Evolutionary conservation across 140 eudicot genomes (phyloP).

Genomic region (Erigeron philadelphicus): DNA sequence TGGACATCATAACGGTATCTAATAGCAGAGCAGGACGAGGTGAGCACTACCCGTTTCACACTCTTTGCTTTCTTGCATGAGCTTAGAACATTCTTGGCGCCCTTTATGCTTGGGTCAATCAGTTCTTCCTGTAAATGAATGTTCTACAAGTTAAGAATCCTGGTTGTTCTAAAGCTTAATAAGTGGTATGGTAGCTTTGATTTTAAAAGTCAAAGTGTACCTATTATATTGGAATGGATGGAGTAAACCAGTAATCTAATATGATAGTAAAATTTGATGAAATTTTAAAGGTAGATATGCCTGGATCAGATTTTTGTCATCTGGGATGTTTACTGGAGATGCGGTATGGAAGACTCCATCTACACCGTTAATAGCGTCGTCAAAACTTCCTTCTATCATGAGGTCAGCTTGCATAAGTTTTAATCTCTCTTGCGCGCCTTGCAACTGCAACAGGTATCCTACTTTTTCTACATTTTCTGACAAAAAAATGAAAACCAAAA

Average conservation of each 20-base stretch:
- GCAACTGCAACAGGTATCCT: conserved; percentile 60
- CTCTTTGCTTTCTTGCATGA: conserved; percentile 78
- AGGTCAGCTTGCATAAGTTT: conserved; percentile 73
- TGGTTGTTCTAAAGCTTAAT: background rate
- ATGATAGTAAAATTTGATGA: background rate
- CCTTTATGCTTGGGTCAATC: conserved; percentile 80
- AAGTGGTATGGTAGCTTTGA: conserved; percentile 9
- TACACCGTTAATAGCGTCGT: conserved; percentile 60
- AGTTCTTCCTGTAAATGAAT: conserved; percentile 51
- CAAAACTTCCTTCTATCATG: conserved; percentile 72
- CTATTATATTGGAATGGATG: background rate
- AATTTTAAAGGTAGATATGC: conserved; percentile 28
- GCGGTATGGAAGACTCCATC: conserved; percentile 94
- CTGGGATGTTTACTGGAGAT: conserved; percentile 66
- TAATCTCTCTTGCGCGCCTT: conserved; percentile 68
- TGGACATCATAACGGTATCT: conserved; percentile 66
- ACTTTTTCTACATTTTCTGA: conserved; percentile 63
- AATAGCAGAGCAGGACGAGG: conserved; percentile 87
- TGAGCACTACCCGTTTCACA: conserved; percentile 77
- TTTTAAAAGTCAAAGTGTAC: background rate
- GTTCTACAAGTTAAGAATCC: too few species aligned
- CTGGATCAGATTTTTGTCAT: conserved; percentile 48
- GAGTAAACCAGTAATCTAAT: background rate
- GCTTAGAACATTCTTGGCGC: conserved; percentile 69
- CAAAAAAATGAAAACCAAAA: background rate